These are phyloP conservation scores for Sergeia podlipaevii DNA, from an alignment of 208 protist species.

Conservation along the genomic window DNA sequence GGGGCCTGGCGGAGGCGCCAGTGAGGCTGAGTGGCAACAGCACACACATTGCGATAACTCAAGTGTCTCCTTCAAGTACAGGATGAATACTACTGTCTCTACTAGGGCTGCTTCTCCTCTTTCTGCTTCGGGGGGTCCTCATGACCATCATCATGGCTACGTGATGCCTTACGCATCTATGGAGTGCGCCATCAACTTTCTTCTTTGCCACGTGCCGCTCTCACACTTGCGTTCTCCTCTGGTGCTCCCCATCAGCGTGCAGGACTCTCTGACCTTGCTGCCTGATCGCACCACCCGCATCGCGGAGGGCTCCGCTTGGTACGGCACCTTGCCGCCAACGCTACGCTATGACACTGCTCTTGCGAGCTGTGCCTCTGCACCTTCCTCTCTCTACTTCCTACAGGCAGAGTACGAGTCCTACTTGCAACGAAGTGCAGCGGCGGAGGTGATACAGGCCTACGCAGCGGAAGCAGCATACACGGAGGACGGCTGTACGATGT, in stretches of 20 bases:
- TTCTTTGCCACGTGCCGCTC: conserved; percentile 69
- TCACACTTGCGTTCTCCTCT: conserved; percentile 52
- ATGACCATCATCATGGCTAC: no score
- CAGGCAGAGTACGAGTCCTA: conserved; percentile 40
- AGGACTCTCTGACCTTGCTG: conserved; percentile 69
- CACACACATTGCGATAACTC: no score
- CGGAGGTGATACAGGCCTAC: neutral
- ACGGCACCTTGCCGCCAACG: neutral
- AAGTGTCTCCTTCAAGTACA: no score
- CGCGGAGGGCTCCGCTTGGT: neutral
- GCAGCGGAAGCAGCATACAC: neutral
- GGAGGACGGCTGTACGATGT: conserved; percentile 1
- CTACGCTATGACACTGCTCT: conserved; percentile 4
- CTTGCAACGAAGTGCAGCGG: conserved; percentile 26
- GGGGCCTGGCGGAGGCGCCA: no score
- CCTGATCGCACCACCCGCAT: conserved; percentile 34
- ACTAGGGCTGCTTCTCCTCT: no score
- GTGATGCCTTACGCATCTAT: conserved; percentile 47
- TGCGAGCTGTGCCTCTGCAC: neutral
- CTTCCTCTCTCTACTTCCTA: conserved; percentile 29
- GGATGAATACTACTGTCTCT: no score
- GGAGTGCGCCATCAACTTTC: conserved; percentile 50
- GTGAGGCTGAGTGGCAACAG: no score
- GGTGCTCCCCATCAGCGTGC: conserved; percentile 55
- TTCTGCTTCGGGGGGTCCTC: no score